Base-by-base conservation (phyloP, 129 eudicot species). In the Tanacetum coccineum region DNA sequence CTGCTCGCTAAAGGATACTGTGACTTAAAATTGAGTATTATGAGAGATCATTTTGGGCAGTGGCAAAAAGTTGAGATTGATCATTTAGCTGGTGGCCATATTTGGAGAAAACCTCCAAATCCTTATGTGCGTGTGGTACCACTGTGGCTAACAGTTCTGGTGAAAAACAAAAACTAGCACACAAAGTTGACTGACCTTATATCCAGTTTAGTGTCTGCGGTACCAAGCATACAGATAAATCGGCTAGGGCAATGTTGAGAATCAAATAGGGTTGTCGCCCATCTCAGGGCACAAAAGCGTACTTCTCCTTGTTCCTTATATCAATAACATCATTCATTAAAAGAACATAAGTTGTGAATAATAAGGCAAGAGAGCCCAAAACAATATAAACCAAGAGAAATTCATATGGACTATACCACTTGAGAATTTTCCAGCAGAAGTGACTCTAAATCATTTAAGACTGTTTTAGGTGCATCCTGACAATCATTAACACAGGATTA, bases 241-340 rank as follows among this genome's bases (percentile, higher is more conserved):
- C 96, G 85, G 78, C 96, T 93, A 36, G 98, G 92, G 76, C 95
- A 93, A 74, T 88, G 98, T 48, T 82, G 85, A 50, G 81, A 71
- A 66, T 77, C 98, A 77, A 93, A 93, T 77, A 93, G 78, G 64
- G 95, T 82, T 7, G 95, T 88, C 0, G 95, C 96, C 98, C 98
- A 93, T 79, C 98, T 93, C 80, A 93, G 78, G 2, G 92, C 96
- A 77, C 95, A 93, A 80, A 93, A 93, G 45, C 98, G 96, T 61
- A 88, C 95, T 76, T 93, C 98, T 49, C 95, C 80, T 82, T 88
- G 91, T 79, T 93, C 96, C 98, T 92, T 62, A 66, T 44, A 50
- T 48, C 44, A 26, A 68, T 74, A 79, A 72, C 20, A 65, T 12
- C 67, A 18, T 25, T n/a, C n/a, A n/a, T n/a, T n/a, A n/a, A 12